Evolutionary conservation across 495 filamentous ascomycete genomes (phyloP).

Genomic region (Darksidea phi): DNA sequence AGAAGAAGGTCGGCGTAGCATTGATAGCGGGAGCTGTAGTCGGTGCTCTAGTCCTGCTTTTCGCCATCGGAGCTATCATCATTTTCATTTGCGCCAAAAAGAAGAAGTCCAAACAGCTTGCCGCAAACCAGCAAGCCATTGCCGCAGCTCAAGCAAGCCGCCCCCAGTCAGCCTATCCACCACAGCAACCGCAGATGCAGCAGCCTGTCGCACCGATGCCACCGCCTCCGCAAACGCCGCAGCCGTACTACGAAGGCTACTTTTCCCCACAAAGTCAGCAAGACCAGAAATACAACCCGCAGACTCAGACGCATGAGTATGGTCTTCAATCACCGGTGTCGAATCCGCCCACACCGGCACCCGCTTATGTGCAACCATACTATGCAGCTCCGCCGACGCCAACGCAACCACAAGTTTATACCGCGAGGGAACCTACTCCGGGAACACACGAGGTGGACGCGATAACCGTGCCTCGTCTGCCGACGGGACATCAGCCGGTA

Average conservation of each 20-base stretch:
- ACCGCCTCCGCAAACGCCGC: slow-evolving; percentile 11
- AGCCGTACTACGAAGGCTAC: slow-evolving; percentile 16
- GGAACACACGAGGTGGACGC: slow-evolving; percentile 28
- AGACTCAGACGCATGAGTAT: slow-evolving; percentile 12
- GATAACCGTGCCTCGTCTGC: slow-evolving; percentile 16
- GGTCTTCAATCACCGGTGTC: slow-evolving; percentile 14
- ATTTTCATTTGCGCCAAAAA: slow-evolving; percentile 30
- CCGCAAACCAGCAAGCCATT: slow-evolving; percentile 21
- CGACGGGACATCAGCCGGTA: not conserved
- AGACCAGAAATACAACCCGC: slow-evolving; percentile 24
- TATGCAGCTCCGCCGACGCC: slow-evolving; percentile 22
- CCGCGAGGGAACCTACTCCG: slow-evolving; percentile 5
- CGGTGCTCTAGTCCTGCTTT: slow-evolving; percentile 20
- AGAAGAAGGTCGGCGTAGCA: slow-evolving; percentile 13
- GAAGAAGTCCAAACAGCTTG: slow-evolving; percentile 22
- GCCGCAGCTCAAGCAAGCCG: slow-evolving; percentile 19
- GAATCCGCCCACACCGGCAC: slow-evolving; percentile 27
- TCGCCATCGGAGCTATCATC: slow-evolving; percentile 8
- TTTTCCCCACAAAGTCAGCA: slow-evolving; percentile 9
- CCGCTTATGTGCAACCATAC: slow-evolving; percentile 26
- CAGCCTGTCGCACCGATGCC: slow-evolving; percentile 1
- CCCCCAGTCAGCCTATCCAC: slow-evolving; percentile 19
- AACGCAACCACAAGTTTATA: slow-evolving; percentile 5
- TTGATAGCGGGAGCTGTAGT: slow-evolving; percentile 20
- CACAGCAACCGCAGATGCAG: slow-evolving; percentile 4